Base-by-base conservation (phyloP, 306 rosid genomes). In the Inga laurina region DNA sequence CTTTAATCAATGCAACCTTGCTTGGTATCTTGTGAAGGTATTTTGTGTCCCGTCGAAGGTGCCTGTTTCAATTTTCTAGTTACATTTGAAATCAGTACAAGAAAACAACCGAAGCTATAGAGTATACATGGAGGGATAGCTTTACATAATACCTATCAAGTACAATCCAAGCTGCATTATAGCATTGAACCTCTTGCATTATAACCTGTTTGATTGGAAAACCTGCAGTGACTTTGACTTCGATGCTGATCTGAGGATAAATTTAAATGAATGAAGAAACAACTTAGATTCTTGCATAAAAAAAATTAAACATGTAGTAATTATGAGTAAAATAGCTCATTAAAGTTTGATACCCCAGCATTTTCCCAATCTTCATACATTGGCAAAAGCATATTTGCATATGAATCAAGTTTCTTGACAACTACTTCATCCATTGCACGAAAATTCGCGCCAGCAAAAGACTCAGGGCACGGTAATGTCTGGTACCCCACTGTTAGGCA, bases 341-440 rank as follows among this genome's bases (percentile, higher is more conserved):
- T 21, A 52, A 64, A 54, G 72, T 41, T 12, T 24, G 57, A 70
- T 90, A 88, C 96, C 91, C 88, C 89, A 37, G 76, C 85, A 68
- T 76, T 69, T 73, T 81, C 83, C 71, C 83, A 83, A 72, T 69
- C 79, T 65, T 79, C 77, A 1, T 85, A 86, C 83, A 88, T 87
- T 5, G 78, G 54, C 56, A 49, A 65, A 70, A 92, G 92, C 90
- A 83, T 82, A 74, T 69, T 80, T 37, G 83, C 84, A 72, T 92
- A 92, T 34, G 82, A 69, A 67, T 87, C 88, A 85, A 87, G 79
- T 88, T 88, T 92, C 88, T 80, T 88, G 51, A 81, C 74, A 80
- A 90, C 93, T 86, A 79, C 92, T 48, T 92, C 93, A 89, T 92
- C 92, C 81, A 89, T 88, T 41, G 89, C 86, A 44, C 90, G 90